Conservation (phyloP, 75 land plant species). For the Cryptomeria japonica region DNA sequence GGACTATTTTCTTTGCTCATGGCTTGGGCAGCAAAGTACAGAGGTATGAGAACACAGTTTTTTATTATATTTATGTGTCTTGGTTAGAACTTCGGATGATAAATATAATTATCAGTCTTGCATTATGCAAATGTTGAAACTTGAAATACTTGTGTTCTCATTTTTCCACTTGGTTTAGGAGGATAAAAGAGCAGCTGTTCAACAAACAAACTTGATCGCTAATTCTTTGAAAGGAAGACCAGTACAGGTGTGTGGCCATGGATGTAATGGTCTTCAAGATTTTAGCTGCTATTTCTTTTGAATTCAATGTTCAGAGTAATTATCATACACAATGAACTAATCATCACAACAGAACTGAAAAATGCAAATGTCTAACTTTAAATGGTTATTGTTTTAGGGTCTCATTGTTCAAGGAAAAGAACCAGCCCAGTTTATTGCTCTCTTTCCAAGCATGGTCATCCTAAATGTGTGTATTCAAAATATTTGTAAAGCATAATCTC, state of each 20-base stretch:
- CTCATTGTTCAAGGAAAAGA: constrained; percentile 46
- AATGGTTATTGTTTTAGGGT: constrained; percentile 20
- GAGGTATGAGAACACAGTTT: constrained; percentile 23
- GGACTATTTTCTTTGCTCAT: constrained; percentile 43
- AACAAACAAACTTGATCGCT: constrained; percentile 13
- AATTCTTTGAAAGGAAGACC: constrained; percentile 38
- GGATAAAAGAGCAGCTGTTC: constrained; percentile 23
- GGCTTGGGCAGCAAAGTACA: constrained; percentile 41
- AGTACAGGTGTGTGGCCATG: constrained; percentile 29
- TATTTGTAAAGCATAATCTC: not conserved
- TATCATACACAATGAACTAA: not conserved
- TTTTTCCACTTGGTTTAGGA: constrained; percentile 11
- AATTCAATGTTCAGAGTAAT: not conserved
- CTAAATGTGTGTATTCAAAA: constrained; percentile 31
- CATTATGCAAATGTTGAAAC: not conserved
- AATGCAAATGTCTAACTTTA: not conserved
- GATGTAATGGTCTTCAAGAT: not conserved
- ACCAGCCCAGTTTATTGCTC: constrained; percentile 46
- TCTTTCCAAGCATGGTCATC: constrained; percentile 39
- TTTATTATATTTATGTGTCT: not conserved
- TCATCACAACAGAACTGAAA: not conserved
- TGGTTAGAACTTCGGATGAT: not conserved
- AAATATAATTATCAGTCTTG: not conserved
- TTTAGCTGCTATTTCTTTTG: not conserved
- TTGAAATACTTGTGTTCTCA: not conserved